These are phyloP conservation scores for Taiozyma sp. DNA, from an alignment of 1,139 yeast species.

Conservation along the genomic window DNA sequence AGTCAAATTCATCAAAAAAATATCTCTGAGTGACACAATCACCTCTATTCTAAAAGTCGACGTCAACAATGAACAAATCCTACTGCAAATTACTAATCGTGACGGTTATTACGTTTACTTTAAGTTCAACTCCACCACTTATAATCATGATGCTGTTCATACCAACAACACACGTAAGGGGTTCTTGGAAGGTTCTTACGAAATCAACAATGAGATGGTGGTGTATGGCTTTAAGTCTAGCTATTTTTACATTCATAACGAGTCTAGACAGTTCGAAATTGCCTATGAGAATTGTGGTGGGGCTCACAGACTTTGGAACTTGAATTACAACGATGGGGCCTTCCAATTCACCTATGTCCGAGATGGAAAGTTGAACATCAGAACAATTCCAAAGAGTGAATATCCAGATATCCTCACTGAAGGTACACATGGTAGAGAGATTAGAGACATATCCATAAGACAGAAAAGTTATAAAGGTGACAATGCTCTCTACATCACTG, in stretches of 20 bases:
- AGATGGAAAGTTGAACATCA: conserved; percentile 38
- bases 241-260: conserved; percentile 77
- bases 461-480: conserved; percentile 19
- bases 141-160: conserved; percentile 33
- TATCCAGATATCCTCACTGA: conserved; percentile 32
- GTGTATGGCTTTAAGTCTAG: conserved; percentile 82
- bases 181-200: conserved; percentile 67
- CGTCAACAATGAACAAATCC: conserved; percentile 9
- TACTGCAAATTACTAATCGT: conserved; percentile 46
- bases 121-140: conserved; percentile 8
- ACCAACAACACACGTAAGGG: conserved; percentile 69
- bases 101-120: conserved; percentile 53
- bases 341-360: conserved; percentile 49
- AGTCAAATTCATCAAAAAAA: conserved; percentile 36
- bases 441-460: conserved; percentile 57
- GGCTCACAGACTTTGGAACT: conserved; percentile 77
- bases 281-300: conserved; percentile 84
- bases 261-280: conserved; percentile 66
- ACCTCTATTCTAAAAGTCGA: conserved; percentile 46
- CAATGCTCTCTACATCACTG: conserved; percentile 50
- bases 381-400: conserved; percentile 23
- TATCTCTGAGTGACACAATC: conserved; percentile 70
- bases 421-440: conserved; percentile 91
- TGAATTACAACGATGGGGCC: conserved; percentile 27
- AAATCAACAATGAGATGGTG: conserved; percentile 44